Evolutionary conservation across 495 filamentous ascomycete genomes (phyloP), one percentile per base, ranked within the genome.

Genomic region (Polyplosphaeria fusca): DNA sequence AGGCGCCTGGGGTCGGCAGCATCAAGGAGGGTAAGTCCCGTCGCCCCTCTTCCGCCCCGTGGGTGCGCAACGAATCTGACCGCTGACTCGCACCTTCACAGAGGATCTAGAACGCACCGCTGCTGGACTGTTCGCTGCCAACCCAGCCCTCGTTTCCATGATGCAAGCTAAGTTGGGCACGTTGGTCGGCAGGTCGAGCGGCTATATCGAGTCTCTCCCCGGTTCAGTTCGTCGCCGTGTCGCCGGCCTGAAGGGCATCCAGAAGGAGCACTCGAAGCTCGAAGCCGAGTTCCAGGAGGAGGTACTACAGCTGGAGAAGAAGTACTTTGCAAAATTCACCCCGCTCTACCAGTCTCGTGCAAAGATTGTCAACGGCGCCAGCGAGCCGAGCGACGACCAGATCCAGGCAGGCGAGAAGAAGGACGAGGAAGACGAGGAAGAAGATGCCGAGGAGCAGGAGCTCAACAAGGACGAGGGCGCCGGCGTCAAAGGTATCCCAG

Each of bases 221-320:
- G 74, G 81, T 38, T 78, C 82, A 20, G 94, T 99, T 65, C 90
- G 91, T 69, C 87, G 88, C 61, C 91, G 94, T 64, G 92, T 99
- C 50, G 83, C 89, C 42, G 94, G 94, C 56, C 77, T 99, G 28
- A 97, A 97, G 76, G 94, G 92, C 67, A 86, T 99, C 55, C 94
- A 99, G 72, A 97, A 96, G 74, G 94, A 97, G 64, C 94, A 99
- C 75, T 85, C 91, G 47, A 95, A 96, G 76, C 83, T 99, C 62
- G 94, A 99, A 78, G 89, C 89, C 50, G 86, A 95, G 72, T 96
- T 97, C 73, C 94, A 99, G 71, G 90, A 97, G 70, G 94, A 96
- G 74, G 89, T 99, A 41, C 79, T 99, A 60, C 84, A 96, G 70
- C 82, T 99, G 19, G 94, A 99, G 79, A 99, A 99, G 82, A 94